Percentiles rank a stretch among this genome's conserved stretches.
Conservation (phyloP, 1,284 basidiomycete genomes). For the Cryptococcus sp. region DNA sequence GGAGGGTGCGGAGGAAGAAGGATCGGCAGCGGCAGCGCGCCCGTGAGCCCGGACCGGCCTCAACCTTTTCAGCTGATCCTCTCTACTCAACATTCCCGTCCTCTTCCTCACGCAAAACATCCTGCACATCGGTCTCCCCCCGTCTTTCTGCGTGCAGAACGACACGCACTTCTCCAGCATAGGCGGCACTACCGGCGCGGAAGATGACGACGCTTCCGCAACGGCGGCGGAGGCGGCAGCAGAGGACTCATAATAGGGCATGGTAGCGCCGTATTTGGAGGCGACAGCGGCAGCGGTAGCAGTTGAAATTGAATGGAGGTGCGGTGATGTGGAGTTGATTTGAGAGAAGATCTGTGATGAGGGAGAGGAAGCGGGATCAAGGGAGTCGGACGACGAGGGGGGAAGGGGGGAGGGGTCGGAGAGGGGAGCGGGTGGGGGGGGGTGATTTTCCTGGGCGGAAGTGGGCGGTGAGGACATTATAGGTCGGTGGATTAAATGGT, state of each 20-base stretch:
- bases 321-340: not conserved
- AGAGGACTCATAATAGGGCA: slow-evolving; percentile 8
- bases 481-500: not conserved
- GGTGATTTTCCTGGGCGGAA: not conserved
- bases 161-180: slow-evolving; percentile 43
- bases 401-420: not conserved
- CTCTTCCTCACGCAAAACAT: slow-evolving; percentile 42
- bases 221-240: slow-evolving; percentile 1
- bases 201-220: not conserved
- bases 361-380: slow-evolving; percentile 1
- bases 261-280: slow-evolving; percentile 11
- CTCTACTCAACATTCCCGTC: slow-evolving; percentile 16
- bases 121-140: slow-evolving; percentile 31
- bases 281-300: slow-evolving; percentile 10
- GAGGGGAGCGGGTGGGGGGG: not conserved
- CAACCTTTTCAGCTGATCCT: slow-evolving; percentile 29
- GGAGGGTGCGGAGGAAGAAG: not conserved
- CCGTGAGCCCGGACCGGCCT: slow-evolving; percentile 14
- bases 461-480: not conserved
- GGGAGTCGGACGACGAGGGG: not conserved
- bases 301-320: slow-evolving; percentile 1
- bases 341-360: slow-evolving; percentile 8
- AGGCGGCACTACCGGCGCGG: not conserved
- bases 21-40: not conserved
- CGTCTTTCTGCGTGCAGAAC: slow-evolving; percentile 38